phyloP scores from a whole-genome alignment of 1,284 basidiomycete genomes.

The Austroboletus niveus region DNA sequence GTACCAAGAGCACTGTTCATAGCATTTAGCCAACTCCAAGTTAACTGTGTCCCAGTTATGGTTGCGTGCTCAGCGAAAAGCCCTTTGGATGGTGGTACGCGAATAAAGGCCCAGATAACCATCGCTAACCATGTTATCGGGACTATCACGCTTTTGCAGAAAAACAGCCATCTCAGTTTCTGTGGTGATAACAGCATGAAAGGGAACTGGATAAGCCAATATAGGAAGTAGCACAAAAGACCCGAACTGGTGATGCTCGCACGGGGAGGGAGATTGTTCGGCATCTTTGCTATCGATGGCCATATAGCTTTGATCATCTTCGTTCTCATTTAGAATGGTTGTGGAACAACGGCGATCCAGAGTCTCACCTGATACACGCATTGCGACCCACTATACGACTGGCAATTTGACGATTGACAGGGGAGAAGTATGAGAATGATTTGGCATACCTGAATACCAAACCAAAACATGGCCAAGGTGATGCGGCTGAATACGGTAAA shows the following conservation, averaged over 20 bases:
- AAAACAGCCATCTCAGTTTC: constrained; percentile 60
- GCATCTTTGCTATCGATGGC: constrained; percentile 54
- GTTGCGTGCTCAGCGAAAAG: constrained; percentile 42
- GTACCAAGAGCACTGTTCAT: constrained; percentile 55
- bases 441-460: constrained; percentile 43
- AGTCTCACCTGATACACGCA: constrained; percentile 28
- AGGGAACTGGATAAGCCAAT: constrained; percentile 63
- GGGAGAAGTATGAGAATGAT: neutral
- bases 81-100: constrained; percentile 46
- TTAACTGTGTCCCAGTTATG: constrained; percentile 39
- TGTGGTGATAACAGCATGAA: constrained; percentile 63
- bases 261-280: constrained; percentile 50
- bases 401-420: neutral
- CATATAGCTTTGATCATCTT: constrained; percentile 66
- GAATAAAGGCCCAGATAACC: constrained; percentile 58
- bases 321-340: neutral
- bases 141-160: constrained; percentile 55
- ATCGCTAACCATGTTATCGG: constrained; percentile 57
- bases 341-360: neutral
- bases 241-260: constrained; percentile 56
- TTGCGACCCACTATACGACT: constrained; percentile 29
- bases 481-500: constrained; percentile 62
- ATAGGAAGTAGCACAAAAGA: constrained; percentile 61
- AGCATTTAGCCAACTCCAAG: constrained; percentile 56
- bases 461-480: constrained; percentile 62